phyloP scores from a whole-genome alignment of 306 rosid species.

The Lathyrus sativus region DNA sequence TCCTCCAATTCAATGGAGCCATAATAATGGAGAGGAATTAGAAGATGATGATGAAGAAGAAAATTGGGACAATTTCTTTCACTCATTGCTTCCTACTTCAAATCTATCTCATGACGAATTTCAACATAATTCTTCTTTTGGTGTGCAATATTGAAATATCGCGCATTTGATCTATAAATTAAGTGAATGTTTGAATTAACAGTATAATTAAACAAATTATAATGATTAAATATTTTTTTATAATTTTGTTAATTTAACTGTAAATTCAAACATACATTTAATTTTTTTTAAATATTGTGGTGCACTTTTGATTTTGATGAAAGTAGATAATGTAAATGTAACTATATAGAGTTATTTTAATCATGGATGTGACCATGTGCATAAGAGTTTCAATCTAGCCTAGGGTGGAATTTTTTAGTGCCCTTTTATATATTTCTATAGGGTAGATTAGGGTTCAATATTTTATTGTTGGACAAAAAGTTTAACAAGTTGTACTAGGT shows the following conservation, averaged over 20 bases:
- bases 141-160: conserved; percentile 28
- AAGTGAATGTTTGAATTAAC: neutral
- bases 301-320: conserved; percentile 30
- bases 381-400: conserved; percentile 39
- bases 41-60: conserved; percentile 65
- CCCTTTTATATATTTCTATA: conserved; percentile 38
- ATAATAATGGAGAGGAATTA: conserved; percentile 47
- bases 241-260: neutral
- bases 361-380: conserved; percentile 50
- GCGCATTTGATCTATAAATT: neutral
- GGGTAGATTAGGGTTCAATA: conserved; percentile 33
- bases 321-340: conserved; percentile 41
- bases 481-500: conserved; percentile 31
- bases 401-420: conserved; percentile 44
- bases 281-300: conserved; percentile 1
- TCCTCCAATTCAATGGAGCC: conserved; percentile 53
- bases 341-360: conserved; percentile 38
- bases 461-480: conserved; percentile 1
- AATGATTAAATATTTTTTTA: too few species aligned
- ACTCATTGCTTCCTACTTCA: conserved; percentile 54
- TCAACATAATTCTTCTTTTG: conserved; percentile 34
- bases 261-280: neutral
- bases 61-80: conserved; percentile 68
- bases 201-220: neutral
- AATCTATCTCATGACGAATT: conserved; percentile 45